A percentile compares a stretch with the other conserved stretches of the same genome.
These are phyloP conservation scores for Pichia sp. DNA, from an alignment of 1,139 yeast species.

Conservation along the genomic window DNA sequence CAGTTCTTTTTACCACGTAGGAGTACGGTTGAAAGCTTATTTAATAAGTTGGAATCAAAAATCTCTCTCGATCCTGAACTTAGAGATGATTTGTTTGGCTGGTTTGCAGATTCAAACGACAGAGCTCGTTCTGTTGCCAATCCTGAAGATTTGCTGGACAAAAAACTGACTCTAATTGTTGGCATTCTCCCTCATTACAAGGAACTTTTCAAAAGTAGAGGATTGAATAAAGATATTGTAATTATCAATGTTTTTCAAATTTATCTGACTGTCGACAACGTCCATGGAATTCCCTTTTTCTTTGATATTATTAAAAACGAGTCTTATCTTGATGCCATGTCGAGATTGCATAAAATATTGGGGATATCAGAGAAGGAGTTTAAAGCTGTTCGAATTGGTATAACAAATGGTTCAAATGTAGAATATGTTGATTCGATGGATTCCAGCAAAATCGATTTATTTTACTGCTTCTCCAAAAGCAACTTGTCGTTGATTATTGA, in stretches of 20 bases:
- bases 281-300: constrained; percentile 86
- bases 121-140: constrained; percentile 32
- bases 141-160: constrained; percentile 29
- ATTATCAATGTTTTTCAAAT: constrained; percentile 60
- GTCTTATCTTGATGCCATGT: constrained; percentile 51
- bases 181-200: constrained; percentile 33
- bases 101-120: constrained; percentile 41
- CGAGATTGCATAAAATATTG: constrained; percentile 54
- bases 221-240: constrained; percentile 11
- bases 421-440: constrained; percentile 44
- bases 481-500: constrained; percentile 57
- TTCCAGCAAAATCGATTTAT: constrained; percentile 45
- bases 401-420: constrained; percentile 30
- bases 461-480: constrained; percentile 34
- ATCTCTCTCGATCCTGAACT: constrained; percentile 43
- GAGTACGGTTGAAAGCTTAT: constrained; percentile 49
- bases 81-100: constrained; percentile 45
- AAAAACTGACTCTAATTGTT: constrained; percentile 17
- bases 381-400: constrained; percentile 61
- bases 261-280: constrained; percentile 56
- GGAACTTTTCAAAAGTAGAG: constrained; percentile 11
- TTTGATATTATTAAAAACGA: constrained; percentile 65
- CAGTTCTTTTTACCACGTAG: constrained; percentile 64
- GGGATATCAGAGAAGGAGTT: constrained; percentile 79
- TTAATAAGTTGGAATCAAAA: constrained; percentile 48